Evolutionary conservation across 192 early-diverging fungal genomes (phyloP), one percentile per base, ranked within the genome.

Genomic region (Allomyces macrogynus): DNA sequence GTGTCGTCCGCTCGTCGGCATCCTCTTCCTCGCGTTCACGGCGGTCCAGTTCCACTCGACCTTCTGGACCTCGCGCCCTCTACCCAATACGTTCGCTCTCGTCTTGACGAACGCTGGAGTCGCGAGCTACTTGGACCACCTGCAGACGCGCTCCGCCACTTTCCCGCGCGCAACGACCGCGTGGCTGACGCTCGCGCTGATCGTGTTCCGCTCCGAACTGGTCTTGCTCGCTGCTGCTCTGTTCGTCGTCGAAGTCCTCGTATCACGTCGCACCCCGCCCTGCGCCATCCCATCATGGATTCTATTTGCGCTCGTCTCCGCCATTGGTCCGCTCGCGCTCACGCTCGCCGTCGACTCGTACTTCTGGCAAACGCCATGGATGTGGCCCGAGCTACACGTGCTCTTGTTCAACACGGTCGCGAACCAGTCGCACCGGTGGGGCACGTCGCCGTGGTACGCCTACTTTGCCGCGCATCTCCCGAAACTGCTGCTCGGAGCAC

Each of bases 41-140:
- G 64, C 70, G 23, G 80, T 73, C 64, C 93, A 96, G 70, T 95
- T 98, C 72, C 92, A 98, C 70, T 75, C 84, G 63, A 74, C 84
- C 40, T 98, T 92, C 71, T 96, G 93, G 89, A 84, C 82, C 23
- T 86, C 83, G 8, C 81, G 93, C 61, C 82, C 89, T 42, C 75
- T 98, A 54, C 89, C 90, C 8, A 98, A 96, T 70, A 87, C 85
- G 10, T 81, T 93, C 68, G 92, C 87, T 0, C 76, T 93, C 44
- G 78, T 84, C 25, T 72, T 88, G 14, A 77, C 83, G 65, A 80
- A 78, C 23, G 16, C 70, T 0, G 82, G 77, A 9, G 65, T 81
- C 32, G 74, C 74, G 1, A n/a, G 60, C 60, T 85, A 79, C 74
- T 40, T 82, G 54, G 71, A 67, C 4, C 62, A 40, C 32, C 8